Conservation (phyloP, 441 rosid genomes). For the Adansonia gregorii region DNA sequence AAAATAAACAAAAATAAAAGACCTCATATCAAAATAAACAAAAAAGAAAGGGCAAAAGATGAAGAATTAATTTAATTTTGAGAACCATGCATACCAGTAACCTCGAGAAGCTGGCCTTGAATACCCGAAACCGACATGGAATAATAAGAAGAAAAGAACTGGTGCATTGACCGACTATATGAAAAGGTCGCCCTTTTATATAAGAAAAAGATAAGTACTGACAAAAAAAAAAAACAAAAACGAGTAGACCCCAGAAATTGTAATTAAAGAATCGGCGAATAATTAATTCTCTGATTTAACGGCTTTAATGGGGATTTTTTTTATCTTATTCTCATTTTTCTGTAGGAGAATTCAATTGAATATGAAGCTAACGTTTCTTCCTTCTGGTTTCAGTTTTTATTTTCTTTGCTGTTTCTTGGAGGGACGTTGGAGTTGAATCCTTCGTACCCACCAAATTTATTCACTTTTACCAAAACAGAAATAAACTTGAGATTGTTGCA, state of each 20-base stretch:
- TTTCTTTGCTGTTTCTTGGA: too few species aligned
- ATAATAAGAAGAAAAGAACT: slow-evolving; percentile 15
- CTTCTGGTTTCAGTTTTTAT: too few species aligned
- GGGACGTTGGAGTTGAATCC: too few species aligned
- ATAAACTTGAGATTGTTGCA: too few species aligned
- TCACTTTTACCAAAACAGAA: too few species aligned
- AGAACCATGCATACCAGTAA: slow-evolving; percentile 56
- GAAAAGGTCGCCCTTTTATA: neutral
- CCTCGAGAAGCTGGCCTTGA: slow-evolving; percentile 83
- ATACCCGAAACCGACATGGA: slow-evolving; percentile 55
- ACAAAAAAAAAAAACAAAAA: neutral
- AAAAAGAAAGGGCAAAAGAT: neutral
- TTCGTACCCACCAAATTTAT: too few species aligned
- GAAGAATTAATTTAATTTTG: neutral
- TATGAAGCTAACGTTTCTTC: too few species aligned
- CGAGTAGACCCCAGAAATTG: neutral
- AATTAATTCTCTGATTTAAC: neutral
- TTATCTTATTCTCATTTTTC: neutral
- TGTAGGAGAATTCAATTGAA: neutral
- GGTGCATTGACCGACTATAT: neutral
- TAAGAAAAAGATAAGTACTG: neutral
- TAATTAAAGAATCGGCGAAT: neutral
- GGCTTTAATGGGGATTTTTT: neutral
- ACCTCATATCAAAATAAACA: neutral
- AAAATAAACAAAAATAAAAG: neutral